Percentiles rank a stretch among this genome's conserved stretches.
Evolutionary conservation across 164 flowering plant species (phyloP).

Genomic region (Vitis amurensis): DNA sequence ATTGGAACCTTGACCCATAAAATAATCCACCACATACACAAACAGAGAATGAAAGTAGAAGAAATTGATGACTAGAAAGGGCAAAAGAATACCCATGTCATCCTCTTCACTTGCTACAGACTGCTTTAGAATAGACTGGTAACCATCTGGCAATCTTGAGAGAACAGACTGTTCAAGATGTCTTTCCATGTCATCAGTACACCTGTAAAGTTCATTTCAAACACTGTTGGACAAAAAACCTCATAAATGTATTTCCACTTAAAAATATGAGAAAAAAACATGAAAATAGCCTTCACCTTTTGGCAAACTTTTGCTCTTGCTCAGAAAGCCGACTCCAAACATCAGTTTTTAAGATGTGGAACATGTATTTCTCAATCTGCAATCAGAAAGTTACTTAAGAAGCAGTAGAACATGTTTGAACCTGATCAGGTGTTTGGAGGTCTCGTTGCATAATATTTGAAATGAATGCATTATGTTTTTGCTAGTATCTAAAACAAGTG

Average conservation of each 20-base stretch:
- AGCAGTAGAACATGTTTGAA: background rate
- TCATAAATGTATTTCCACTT: background rate
- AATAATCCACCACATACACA: too few species aligned
- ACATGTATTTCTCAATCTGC: constrained; percentile 82
- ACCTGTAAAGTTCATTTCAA: constrained; percentile 41
- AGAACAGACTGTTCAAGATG: constrained; percentile 76
- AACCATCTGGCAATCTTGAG: constrained; percentile 73
- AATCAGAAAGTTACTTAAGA: constrained; percentile 4
- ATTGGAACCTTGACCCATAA: too few species aligned
- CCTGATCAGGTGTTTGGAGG: background rate
- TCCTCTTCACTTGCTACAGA: constrained; percentile 85
- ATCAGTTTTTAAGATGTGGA: constrained; percentile 60
- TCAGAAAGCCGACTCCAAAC: constrained; percentile 65
- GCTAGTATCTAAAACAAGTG: background rate
- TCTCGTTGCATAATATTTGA: background rate
- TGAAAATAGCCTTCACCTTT: constrained; percentile 39
- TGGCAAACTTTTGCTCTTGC: constrained; percentile 65
- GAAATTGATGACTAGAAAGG: background rate
- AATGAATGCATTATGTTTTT: background rate
- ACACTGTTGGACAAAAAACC: background rate
- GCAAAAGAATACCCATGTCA: constrained; percentile 76
- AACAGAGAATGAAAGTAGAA: background rate
- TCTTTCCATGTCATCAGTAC: constrained; percentile 52
- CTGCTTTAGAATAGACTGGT: constrained; percentile 71
- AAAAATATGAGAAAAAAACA: background rate